Evolutionary conservation across 2,329 filamentous ascomycete species (phyloP).

Genomic region (Aspergillus candidus): DNA sequence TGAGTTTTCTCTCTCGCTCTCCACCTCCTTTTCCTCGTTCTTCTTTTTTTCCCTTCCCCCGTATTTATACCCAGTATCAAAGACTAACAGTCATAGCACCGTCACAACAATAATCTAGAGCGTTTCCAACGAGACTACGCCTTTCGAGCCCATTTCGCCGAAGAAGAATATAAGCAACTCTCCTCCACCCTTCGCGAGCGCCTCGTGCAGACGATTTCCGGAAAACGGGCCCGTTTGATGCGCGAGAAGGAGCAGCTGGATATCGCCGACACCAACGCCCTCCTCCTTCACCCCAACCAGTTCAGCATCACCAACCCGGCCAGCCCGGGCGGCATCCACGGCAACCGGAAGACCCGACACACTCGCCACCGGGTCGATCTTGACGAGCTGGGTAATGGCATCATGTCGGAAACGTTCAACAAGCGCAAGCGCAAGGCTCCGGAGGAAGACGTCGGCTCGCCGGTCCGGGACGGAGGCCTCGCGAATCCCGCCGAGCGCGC

Average conservation of each 20-base stretch:
- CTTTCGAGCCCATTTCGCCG: constrained; percentile 56
- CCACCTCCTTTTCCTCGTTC: not conserved
- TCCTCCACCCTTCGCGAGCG: constrained; percentile 56
- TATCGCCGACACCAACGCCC: constrained; percentile 59
- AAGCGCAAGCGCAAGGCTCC: constrained; percentile 55
- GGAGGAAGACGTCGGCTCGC: constrained; percentile 55
- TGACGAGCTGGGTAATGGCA: constrained; percentile 47
- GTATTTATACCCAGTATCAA: too few species aligned
- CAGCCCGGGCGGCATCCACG: constrained; percentile 55
- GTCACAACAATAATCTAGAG: constrained; percentile 51
- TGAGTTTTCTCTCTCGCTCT: constrained; percentile 45
- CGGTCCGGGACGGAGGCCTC: constrained; percentile 45
- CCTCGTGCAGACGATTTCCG: constrained; percentile 52
- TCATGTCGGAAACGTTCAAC: constrained; percentile 43
- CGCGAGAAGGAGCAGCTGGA: constrained; percentile 63
- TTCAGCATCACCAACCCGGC: constrained; percentile 61
- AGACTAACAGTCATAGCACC: constrained; percentile 40
- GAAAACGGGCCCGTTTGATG: constrained; percentile 52
- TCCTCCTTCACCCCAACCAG: constrained; percentile 60
- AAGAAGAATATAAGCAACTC: constrained; percentile 57
- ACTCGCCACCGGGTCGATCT: constrained; percentile 53
- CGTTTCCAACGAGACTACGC: constrained; percentile 52
- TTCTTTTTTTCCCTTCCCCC: not conserved
- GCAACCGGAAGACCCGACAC: constrained; percentile 58
- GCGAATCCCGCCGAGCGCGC: constrained; percentile 48